Conservation (phyloP, 208 protist species). For the Leishmania tropica region DNA sequence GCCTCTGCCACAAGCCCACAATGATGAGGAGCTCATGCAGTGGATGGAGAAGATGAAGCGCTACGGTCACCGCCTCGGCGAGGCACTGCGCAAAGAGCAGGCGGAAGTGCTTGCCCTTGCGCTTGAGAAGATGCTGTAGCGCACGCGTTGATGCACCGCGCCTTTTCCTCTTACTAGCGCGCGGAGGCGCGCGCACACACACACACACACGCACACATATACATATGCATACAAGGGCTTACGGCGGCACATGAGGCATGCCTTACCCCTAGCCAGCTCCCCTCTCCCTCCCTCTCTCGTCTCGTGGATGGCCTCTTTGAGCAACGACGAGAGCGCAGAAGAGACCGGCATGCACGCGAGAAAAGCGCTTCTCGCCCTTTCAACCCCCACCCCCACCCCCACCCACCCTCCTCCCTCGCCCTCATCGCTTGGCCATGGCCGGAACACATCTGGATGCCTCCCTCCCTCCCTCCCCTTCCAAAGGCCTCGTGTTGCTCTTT, state of each 20-base stretch:
- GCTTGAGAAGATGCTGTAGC: constrained; percentile 38
- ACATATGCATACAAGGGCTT: background rate
- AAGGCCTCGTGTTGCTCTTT: background rate
- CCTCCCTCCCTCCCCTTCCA: background rate
- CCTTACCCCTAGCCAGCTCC: background rate
- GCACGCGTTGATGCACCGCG: background rate
- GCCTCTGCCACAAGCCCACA: background rate
- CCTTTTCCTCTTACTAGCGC: background rate
- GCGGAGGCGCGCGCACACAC: background rate
- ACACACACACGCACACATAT: too few relatives aligned
- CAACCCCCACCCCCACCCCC: too few relatives aligned
- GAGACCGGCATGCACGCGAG: background rate
- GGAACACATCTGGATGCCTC: background rate
- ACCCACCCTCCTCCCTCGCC: too few relatives aligned
- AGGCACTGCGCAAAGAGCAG: constrained; percentile 44
- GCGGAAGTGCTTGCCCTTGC: constrained; percentile 55
- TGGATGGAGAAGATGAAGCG: constrained; percentile 76
- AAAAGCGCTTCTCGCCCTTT: background rate
- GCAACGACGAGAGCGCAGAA: background rate
- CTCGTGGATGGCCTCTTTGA: background rate
- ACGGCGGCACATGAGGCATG: background rate
- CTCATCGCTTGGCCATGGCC: background rate
- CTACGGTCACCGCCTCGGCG: constrained; percentile 48
- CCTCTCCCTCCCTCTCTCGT: too few relatives aligned
- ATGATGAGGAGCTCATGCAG: constrained; percentile 38